Base-by-base conservation (phyloP, 75 land plant genomes). In the Pinus taeda region DNA sequence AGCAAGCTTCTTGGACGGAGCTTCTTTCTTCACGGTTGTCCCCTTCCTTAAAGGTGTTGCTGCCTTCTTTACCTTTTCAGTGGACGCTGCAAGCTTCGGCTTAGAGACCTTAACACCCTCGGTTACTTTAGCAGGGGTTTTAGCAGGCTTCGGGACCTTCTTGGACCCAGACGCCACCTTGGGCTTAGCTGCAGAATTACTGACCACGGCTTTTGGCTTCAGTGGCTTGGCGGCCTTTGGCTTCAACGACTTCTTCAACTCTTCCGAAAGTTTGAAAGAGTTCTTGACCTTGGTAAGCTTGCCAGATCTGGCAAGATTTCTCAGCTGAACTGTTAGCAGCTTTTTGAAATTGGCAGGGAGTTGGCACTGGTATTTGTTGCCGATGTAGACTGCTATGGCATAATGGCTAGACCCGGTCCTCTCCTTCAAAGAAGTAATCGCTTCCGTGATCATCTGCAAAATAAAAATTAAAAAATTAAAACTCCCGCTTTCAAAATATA, bases 331-430 rank as follows among this genome's bases (percentile, higher is more conserved):
- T 13, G 84, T 64, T 57, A 94, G 70, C 8, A 87, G 75, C 90
- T 91, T 94, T 86, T 77, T 84, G 84, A 91, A 94, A 73, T 89
- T 94, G 17, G 90, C 45, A 4, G 92, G 90, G 20, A 94, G 81
- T 3, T 75, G 33, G 15, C 26, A 33, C 83, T 82, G 78, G 33
- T 90, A 84, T 82, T 94, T 89, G 83, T 85, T 89, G 74, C 91
- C 97, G 29, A 94, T 77, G 71, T 78, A 86, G 82, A 86, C 91
- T 21, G 86, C 72, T 36, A 93, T 91, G 64, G 96, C 96, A 71
- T 89, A 86, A 85, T 89, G 90, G 75, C 96, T 93, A 70, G 96
- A 91, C 5, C 96, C 96, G 5, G 83, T 87, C 56, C 83, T 82
- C 83, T 94, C 97, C 86, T 91, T 91, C 83, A 91, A 58, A 24